Evolutionary conservation across 805 yeast genomes (phyloP).

Genomic region (Lachancea nothofagi): DNA sequence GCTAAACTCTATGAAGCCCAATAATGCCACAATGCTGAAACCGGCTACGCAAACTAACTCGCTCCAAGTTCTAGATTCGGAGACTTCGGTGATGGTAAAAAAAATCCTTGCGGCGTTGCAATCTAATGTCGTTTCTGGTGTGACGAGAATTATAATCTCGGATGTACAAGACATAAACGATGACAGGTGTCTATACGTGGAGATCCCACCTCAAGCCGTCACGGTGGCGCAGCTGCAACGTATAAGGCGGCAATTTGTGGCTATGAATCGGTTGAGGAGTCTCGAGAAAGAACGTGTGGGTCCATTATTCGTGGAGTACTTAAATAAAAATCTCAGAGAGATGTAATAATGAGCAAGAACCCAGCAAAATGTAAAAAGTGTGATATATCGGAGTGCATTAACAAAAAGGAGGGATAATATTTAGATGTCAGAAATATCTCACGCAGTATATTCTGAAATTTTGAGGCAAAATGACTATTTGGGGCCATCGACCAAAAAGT

Average conservation of each 20-base stretch:
- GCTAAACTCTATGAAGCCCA: conserved; percentile 65
- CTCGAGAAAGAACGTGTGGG: conserved; percentile 64
- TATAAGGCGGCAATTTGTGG: conserved; percentile 74
- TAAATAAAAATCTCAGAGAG: conserved; percentile 49
- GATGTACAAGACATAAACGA: conserved; percentile 36
- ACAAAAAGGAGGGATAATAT: too few species aligned
- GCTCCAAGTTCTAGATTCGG: conserved; percentile 68
- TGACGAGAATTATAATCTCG: conserved; percentile 40
- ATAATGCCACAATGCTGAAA: conserved; percentile 76
- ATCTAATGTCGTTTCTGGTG: conserved; percentile 35
- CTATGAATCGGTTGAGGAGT: conserved; percentile 71
- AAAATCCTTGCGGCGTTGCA: conserved; percentile 50
- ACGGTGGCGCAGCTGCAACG: conserved; percentile 78
- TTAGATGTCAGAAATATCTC: too few species aligned
- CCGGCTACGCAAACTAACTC: conserved; percentile 75
- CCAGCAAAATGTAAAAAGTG: too few species aligned
- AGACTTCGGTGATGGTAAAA: conserved; percentile 59
- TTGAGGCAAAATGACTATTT: not conserved
- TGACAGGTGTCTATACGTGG: conserved; percentile 40
- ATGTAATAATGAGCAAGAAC: conserved; percentile 2
- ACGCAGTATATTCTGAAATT: not conserved
- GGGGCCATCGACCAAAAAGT: conserved; percentile 1
- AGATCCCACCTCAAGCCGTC: conserved; percentile 56
- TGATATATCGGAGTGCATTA: too few species aligned
- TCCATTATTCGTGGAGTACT: conserved; percentile 71